Evolutionary conservation across 495 filamentous ascomycete genomes (phyloP), one percentile per base, ranked within the genome.

Genomic region (Talaromyces wortmannii): DNA sequence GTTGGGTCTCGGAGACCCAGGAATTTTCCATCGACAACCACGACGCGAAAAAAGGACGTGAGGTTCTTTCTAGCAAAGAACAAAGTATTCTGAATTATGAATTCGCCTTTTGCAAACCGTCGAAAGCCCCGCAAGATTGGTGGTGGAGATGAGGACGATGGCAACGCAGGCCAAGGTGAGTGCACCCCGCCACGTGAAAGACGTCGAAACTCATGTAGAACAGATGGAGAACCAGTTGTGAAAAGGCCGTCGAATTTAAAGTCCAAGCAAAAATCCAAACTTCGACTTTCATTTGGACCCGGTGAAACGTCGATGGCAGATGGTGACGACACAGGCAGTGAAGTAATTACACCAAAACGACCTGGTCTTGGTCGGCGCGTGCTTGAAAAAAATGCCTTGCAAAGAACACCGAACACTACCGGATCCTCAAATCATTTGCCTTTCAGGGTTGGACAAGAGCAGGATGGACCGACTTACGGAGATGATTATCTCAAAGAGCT

Each of bases 401-500:
- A 80, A 54, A 82, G 79, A 60, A 66, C 75, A 32, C 54, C 67
- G 43, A 64, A 67, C 52, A 68, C 69, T 58, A 64, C 79, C 44
- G 66, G 69, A 49, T 64, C 65, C 6, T 62, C 74, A 50, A 70
- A 75, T 11, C 67, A 60, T 17, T 29, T 86, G 2, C 80, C 83
- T 4, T 68, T 83, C 40, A 79, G 85, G 18, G 76, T 82, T 5
- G 73, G 73, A 8, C 75, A 77, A 29, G 81, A 83, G 40, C 83
- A 88, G 36, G 88, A 92, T 45, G 75, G 85, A 46, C 92, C 91
- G 4, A 88, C 78, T 55, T 98, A 98, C 69, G 94, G 79, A 67
- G 85, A 86, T 56, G 91, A 94, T 56, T 88, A 92, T 59, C 75
- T 98, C 46, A 86, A 88, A 48, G 89, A 95, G 66, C 78, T 98